Base-by-base conservation (phyloP, 1,284 basidiomycete species). In the Rhodotorula mucilaginosa region DNA sequence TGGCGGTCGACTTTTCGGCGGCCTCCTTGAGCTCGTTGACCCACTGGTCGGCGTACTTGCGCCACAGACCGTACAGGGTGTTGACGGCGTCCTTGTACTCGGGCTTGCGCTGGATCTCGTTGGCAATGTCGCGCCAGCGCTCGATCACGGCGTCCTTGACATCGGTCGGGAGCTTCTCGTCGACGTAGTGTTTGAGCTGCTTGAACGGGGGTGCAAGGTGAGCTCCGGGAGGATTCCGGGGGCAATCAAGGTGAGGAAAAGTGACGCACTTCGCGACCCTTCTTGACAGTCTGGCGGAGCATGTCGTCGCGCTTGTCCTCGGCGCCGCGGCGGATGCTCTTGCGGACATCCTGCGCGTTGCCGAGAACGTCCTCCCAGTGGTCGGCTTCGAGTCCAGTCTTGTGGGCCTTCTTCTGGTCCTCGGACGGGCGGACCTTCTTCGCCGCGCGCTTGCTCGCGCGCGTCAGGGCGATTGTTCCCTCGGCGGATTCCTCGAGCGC, bases 41-140 rank as follows among this genome's bases (percentile, higher is more conserved):
- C 5, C 81, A 81, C 75, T 82, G 82, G 68, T 79, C 72, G 48
- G 79, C 79, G 80, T 83, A 84, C 79, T 84, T 84, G 78, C 83
- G 83, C 76, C 81, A 78, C 49, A 84, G 78, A 65, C 71, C 65
- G 61, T 82, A 78, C 56, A 84, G 80, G 44, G 82, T 81, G 64
- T 81, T 79, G 78, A 84, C 75, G 1, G 82, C 77, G 61, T 81
- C 74, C 64, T 80, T 48, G 79, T 83, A 84, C 63, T 83, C 68
- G 52, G 69, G 54, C 51, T 75, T 63, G 15, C 61, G 62, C 74
- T 64, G 63, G 39, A 79, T 74, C 57, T 75, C 74, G 70, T 76
- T 69, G 57, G 79, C 72, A 65, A 82, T 80, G 70, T 80, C 49
- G n/a, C 19, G 54, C n/a, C 84, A 78, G 29, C 81, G 77, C 69